A percentile compares a stretch with the other conserved stretches of the same genome.
Evolutionary conservation across 805 yeast species (phyloP).

Genomic region (Peterozyma xylosa): DNA sequence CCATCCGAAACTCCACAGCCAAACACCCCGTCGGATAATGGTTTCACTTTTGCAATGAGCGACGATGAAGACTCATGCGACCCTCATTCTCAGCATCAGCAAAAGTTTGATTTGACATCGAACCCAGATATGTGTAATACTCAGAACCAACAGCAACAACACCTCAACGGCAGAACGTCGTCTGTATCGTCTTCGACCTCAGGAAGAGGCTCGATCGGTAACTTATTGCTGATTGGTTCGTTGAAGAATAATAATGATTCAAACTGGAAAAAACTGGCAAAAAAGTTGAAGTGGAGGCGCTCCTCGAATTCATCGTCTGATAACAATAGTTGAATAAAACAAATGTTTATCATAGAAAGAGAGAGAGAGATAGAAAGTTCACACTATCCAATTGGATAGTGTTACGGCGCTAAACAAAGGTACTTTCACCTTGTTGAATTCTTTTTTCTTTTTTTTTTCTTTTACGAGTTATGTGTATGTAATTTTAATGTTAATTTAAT

Average conservation of each 20-base stretch:
- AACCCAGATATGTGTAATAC: background rate
- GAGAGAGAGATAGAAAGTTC: too few relatives aligned
- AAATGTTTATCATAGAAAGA: too few relatives aligned
- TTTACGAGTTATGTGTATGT: too few relatives aligned
- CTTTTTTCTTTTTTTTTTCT: too few relatives aligned
- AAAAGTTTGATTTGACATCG: background rate
- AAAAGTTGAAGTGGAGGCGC: constrained; percentile 23
- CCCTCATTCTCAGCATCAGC: background rate
- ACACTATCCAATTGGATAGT: too few relatives aligned
- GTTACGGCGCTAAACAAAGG: too few relatives aligned
- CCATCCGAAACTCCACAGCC: background rate
- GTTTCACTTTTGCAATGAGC: constrained; percentile 7
- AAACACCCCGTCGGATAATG: constrained; percentile 1
- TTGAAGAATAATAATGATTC: constrained; percentile 4
- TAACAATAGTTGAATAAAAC: too few relatives aligned
- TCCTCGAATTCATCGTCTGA: constrained; percentile 13
- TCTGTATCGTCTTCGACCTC: constrained; percentile 15
- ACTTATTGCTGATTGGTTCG: background rate
- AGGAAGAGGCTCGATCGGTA: constrained; percentile 16
- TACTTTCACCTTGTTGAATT: too few relatives aligned
- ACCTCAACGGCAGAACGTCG: background rate
- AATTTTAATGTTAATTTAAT: too few relatives aligned
- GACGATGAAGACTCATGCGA: constrained; percentile 4
- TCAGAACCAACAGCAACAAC: background rate
- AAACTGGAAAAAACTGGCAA: constrained; percentile 11